Conservation (phyloP, 73 alveolate species). For the Durusdinium trenchii region DNA sequence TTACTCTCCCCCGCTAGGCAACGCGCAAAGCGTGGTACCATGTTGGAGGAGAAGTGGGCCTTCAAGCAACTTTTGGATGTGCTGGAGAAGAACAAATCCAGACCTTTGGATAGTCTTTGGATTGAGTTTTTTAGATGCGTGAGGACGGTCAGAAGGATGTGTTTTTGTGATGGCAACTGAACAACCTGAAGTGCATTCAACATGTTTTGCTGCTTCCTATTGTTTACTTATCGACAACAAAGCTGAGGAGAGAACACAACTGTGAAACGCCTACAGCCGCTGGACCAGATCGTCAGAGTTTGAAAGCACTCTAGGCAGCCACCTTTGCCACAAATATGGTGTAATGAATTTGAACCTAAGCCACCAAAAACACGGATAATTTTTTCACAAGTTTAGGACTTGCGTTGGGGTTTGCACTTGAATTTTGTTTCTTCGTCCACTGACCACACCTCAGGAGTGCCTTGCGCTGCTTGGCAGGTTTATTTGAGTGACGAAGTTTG, state of each 20-base stretch:
- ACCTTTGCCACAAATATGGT: neutral
- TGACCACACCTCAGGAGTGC: neutral
- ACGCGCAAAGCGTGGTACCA: slow-evolving; percentile 22
- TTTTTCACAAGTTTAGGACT: too few relatives aligned
- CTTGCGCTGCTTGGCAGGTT: neutral
- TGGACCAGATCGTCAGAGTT: neutral
- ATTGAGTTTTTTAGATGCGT: neutral
- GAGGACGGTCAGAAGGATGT: neutral
- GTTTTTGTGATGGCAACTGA: neutral
- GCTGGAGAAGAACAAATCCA: neutral
- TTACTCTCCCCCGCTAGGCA: neutral
- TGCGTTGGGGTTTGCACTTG: too few relatives aligned
- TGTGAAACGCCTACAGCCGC: neutral
- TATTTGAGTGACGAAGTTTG: too few relatives aligned
- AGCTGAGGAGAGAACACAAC: slow-evolving; percentile 23
- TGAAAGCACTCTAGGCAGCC: neutral
- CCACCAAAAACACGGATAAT: too few relatives aligned
- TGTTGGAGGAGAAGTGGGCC: neutral
- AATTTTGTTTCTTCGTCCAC: too few relatives aligned
- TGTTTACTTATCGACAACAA: neutral
- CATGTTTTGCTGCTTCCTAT: neutral
- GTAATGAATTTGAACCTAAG: too few relatives aligned
- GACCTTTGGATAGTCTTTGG: neutral
- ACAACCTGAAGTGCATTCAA: neutral
- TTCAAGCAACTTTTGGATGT: slow-evolving; percentile 39